phyloP scores from a whole-genome alignment of 2,329 filamentous ascomycete genomes.

The Fusarium chlamydosporum region DNA sequence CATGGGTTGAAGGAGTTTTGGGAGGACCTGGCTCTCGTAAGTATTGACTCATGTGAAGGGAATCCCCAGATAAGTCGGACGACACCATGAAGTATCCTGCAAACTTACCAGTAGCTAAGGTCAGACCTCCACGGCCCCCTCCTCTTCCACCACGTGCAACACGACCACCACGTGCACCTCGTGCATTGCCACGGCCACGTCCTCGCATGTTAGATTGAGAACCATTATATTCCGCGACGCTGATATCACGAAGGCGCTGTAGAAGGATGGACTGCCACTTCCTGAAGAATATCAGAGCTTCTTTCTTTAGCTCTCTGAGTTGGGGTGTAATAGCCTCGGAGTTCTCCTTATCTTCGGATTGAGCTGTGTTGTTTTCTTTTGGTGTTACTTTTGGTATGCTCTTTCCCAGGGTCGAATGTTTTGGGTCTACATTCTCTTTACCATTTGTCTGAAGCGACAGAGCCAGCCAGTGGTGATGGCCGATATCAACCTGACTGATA shows the following conservation, averaged over 20 bases:
- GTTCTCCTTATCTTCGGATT: constrained; percentile 54
- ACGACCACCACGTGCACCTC: constrained; percentile 51
- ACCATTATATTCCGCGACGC: constrained; percentile 61
- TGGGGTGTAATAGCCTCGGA: constrained; percentile 58
- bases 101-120: constrained; percentile 57
- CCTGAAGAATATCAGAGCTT: constrained; percentile 78
- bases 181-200: constrained; percentile 54
- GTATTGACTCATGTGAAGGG: not conserved
- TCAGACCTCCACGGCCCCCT: constrained; percentile 49
- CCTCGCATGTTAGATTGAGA: constrained; percentile 51
- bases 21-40: constrained; percentile 53
- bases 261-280: constrained; percentile 83
- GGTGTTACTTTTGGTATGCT: constrained; percentile 19
- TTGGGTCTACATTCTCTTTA: constrained; percentile 42
- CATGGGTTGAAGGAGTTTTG: constrained; percentile 59
- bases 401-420: constrained; percentile 19
- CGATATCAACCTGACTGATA: constrained; percentile 42
- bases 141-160: constrained; percentile 54
- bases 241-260: constrained; percentile 78
- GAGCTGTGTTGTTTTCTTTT: constrained; percentile 49
- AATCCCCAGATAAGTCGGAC: not conserved
- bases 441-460: constrained; percentile 52
- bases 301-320: constrained; percentile 76
- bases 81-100: not conserved
- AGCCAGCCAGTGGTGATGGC: constrained; percentile 56